Evolutionary conservation across 768 basidiomycete genomes (phyloP), one percentile per base, ranked within the genome.

Genomic region (Boletellus ananiceps): DNA sequence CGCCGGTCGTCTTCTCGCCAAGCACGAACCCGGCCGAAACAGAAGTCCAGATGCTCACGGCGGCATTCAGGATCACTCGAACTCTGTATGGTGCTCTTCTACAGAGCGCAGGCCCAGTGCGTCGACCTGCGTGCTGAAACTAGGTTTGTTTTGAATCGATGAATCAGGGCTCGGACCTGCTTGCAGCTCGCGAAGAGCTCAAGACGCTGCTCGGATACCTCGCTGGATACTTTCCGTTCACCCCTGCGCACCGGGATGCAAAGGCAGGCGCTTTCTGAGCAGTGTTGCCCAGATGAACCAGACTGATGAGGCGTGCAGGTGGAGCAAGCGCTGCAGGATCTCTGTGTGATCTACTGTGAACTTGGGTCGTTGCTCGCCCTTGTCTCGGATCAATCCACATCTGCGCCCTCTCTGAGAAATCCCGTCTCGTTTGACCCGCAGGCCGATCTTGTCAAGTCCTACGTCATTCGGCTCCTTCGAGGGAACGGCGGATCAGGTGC

Each of bases 181-280:
- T 54, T 7, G 44, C 48, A 5, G 64, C 71, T 12, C 62, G 74
- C 18, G 73, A 77, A 11, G 78, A 84, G 45, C 71, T 92, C 37
- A 71, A 71, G 48, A 66, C 66, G 11, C 65, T 96, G 15, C 72
- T 96, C 0, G 75, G 76, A 11, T 83, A 91, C 60, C 86, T 95
- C 78, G 67, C 81, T 5, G 74, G 84, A 3, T 92, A 93, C 67
- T 96, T 98, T 63, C 94, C 94, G 1, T 93, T 92, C 66, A 65
- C 61, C 36, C 66, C 70, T 65, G 72, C 52, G 68, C 72, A 66
- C 49, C 73, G 77, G 39, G 84, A 88, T 61, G 73, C 77, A 54
- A 84, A 84, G 76, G 88, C 50, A 31, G 47, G 47, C 15, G 23
- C 8, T 31, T 29, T 43, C 6, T 43, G 23, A 44, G 33, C 35